Base-by-base conservation (phyloP, 2,329 filamentous ascomycete species). In the Mollisia scopiformis region DNA sequence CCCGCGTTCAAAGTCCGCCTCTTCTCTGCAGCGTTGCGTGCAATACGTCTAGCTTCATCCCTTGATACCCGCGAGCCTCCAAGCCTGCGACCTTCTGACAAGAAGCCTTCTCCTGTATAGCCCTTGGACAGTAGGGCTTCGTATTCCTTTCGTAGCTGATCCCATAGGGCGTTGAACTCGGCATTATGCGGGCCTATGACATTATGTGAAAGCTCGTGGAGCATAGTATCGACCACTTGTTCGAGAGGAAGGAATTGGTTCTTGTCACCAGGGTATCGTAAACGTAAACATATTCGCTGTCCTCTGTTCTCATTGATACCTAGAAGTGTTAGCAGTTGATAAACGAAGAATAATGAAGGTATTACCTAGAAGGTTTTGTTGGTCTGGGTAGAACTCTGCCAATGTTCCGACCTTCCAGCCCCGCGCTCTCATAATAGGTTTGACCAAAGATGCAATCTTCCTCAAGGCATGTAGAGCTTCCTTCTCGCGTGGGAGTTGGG, bases 151-250 rank as follows among this genome's bases (percentile, higher is more conserved):
- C 94, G 87, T 4, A 97, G 84, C 72, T 96, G 89, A 68, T 97
- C 89, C 92, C 93, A 97, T 5, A 97, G 79, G 0, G 88, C 88
- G 68, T 97, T 87, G 72, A 98, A 98, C 35, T 89, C 84, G 50
- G 81, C 83, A 72, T 97, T 87, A 74, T 98, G 94, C 1, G 91
- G 91, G 0, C 92, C 92, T 74, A 89, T 87, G 11, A 92, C 84
- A 66, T 90, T 97, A 72, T 98, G 94, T n/a, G 87, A 88, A 2
- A 98, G 84, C 80, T 98, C 94, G 73, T 98, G 94, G 21, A 98
- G 85, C 87, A 98, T 90, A 0, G 94, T 98, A 75, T 97, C 93
- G 46, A 92, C 82, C 7, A 97, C 83, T 66, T 90, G 81, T 71
- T 97, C 92, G 59, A 93, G 78, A 1, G 90, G 88, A 21, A 97